phyloP scores from a whole-genome alignment of 768 basidiomycete species.

The Trametopsis cervina region DNA sequence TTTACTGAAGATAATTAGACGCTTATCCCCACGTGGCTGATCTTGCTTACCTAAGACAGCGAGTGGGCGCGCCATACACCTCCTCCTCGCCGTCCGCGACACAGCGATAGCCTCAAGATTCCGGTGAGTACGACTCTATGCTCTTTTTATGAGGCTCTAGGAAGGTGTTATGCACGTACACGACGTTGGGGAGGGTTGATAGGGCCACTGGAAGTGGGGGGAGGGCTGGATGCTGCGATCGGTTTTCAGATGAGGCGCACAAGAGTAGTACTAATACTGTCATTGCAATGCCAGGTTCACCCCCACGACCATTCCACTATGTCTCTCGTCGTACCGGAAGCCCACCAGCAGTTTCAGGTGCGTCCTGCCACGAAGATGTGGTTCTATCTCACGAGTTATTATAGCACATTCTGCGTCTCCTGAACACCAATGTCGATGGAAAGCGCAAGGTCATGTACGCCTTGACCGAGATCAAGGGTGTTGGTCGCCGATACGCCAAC shows the following conservation, averaged over 20 bases:
- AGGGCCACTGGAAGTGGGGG: neutral
- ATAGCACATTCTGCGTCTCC: constrained; percentile 97
- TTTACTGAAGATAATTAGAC: too few species aligned
- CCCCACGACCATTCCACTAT: constrained; percentile 36
- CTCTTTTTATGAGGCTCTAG: neutral
- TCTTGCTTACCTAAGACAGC: neutral
- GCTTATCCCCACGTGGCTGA: neutral
- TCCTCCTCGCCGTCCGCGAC: neutral
- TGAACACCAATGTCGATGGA: constrained; percentile 99
- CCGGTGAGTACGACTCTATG: constrained; percentile 8
- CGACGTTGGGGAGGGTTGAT: neutral
- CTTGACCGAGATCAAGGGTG: constrained; percentile 99
- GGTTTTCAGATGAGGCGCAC: constrained; percentile 7
- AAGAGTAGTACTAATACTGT: neutral
- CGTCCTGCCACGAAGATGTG: constrained; percentile 13
- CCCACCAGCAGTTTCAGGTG: constrained; percentile 94
- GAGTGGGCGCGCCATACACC: neutral
- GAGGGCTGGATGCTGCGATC: constrained; percentile 10
- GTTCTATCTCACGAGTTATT: constrained; percentile 3
- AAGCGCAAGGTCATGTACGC: constrained; percentile 99
- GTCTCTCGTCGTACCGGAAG: constrained; percentile 96
- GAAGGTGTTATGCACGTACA: neutral
- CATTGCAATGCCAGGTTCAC: neutral
- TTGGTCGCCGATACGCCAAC: constrained; percentile 97
- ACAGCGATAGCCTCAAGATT: constrained; percentile 7